phyloP scores from a whole-genome alignment of 345 rosid genomes.

The Aquilaria yunnanensis region DNA sequence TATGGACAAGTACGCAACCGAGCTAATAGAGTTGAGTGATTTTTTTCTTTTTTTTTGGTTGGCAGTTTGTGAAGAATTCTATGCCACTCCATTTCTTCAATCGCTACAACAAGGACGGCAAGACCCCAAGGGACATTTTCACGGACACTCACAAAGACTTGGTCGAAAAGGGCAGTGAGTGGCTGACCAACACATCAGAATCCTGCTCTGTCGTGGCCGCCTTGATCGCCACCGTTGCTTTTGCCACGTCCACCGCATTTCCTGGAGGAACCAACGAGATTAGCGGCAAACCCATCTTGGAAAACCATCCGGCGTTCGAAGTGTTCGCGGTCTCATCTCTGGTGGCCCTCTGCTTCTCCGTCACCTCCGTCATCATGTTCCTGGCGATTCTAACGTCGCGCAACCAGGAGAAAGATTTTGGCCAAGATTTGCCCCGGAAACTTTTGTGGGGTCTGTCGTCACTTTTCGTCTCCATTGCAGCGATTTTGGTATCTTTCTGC shows the following conservation, averaged over 20 bases:
- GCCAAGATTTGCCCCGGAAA: slow-evolving; percentile 23
- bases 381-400: slow-evolving; percentile 38
- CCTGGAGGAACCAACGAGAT: slow-evolving; percentile 25
- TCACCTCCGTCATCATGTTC: slow-evolving; percentile 29
- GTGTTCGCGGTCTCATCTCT: slow-evolving; percentile 35
- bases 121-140: slow-evolving; percentile 35
- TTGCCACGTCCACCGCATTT: slow-evolving; percentile 37
- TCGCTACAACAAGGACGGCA: slow-evolving; percentile 20
- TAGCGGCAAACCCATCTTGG: slow-evolving; percentile 24
- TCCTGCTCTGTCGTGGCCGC: slow-evolving; percentile 56
- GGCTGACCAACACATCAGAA: slow-evolving; percentile 43
- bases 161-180: slow-evolving; percentile 31
- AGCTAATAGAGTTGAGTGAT: too few relatives aligned
- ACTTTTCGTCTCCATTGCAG: slow-evolving; percentile 33
- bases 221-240: slow-evolving; percentile 49
- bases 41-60: too few relatives aligned
- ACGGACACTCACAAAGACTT: slow-evolving; percentile 25
- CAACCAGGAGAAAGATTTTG: slow-evolving; percentile 34
- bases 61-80: slow-evolving; percentile 40
- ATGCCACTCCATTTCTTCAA: slow-evolving; percentile 29
- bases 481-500: slow-evolving; percentile 39
- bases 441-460: slow-evolving; percentile 34
- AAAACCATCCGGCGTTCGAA: slow-evolving; percentile 25
- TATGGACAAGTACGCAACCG: too few relatives aligned
- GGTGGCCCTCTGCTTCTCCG: slow-evolving; percentile 34